These are phyloP conservation scores for Phytopythium kandeliae DNA, from an alignment of 352 stramenopile species.

Conservation along the genomic window DNA sequence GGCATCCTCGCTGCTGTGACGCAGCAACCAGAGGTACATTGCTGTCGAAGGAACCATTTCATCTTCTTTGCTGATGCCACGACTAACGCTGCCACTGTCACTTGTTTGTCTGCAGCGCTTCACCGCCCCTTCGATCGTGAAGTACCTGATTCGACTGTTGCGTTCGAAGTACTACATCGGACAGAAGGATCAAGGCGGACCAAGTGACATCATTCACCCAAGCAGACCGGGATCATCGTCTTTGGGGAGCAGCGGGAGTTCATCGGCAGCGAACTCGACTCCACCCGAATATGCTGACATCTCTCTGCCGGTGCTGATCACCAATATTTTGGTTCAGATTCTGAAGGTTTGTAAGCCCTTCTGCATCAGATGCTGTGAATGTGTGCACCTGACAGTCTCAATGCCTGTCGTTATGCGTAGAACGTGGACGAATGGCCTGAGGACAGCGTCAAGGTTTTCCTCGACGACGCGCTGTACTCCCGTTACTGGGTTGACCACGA, in stretches of 20 bases:
- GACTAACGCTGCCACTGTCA: background rate
- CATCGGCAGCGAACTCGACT: constrained; percentile 9
- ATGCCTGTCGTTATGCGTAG: constrained; percentile 16
- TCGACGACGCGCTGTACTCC: constrained; percentile 79
- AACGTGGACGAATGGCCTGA: constrained; percentile 52
- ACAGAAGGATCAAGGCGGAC: constrained; percentile 20
- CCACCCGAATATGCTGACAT: constrained; percentile 40
- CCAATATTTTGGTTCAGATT: constrained; percentile 65
- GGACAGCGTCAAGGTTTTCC: constrained; percentile 84
- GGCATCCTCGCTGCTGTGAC: constrained; percentile 52
- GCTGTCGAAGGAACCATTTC: too few species aligned
- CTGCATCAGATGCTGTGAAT: background rate
- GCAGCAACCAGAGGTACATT: constrained; percentile 36
- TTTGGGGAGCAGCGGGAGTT: background rate
- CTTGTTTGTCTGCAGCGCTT: constrained; percentile 30
- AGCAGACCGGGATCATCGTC: background rate
- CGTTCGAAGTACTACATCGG: constrained; percentile 79
- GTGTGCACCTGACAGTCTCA: background rate
- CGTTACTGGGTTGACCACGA: constrained; percentile 83
- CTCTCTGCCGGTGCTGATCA: constrained; percentile 59
- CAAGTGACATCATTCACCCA: background rate
- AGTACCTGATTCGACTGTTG: constrained; percentile 71
- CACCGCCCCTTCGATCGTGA: constrained; percentile 44
- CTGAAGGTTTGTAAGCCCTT: constrained; percentile 32
- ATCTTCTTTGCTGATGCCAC: background rate